Evolutionary conservation across 2,329 filamentous ascomycete genomes (phyloP).

Genomic region (Eutypa lata): DNA sequence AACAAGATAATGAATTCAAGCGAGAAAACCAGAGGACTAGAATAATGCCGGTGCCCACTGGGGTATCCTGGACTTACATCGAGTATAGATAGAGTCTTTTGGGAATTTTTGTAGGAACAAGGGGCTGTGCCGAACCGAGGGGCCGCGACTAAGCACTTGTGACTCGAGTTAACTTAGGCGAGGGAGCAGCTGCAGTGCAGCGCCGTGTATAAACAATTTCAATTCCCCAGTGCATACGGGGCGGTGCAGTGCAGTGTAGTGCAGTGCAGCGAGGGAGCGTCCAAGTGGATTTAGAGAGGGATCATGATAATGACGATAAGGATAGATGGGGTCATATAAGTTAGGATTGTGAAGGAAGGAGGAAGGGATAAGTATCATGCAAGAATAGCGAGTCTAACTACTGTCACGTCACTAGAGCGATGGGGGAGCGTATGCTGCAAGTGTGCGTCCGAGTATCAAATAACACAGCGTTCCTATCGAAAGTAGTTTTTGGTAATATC

Average conservation of each 20-base stretch:
- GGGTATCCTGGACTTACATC: not conserved
- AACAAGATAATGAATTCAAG: not conserved
- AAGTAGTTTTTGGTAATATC: not conserved
- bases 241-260: not conserved
- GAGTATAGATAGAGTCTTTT: too few relatives aligned
- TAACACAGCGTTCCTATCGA: not conserved
- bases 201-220: not conserved
- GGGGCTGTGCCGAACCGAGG: not conserved
- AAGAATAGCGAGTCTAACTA: not conserved
- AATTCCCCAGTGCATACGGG: not conserved
- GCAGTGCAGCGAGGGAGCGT: not conserved
- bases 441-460: not conserved
- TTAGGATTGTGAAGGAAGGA: too few relatives aligned
- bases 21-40: not conserved
- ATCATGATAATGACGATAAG: not conserved
- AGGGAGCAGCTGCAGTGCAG: not conserved
- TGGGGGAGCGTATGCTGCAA: not conserved
- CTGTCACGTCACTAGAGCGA: not conserved
- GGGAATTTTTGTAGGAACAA: not conserved
- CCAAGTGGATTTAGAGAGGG: not conserved
- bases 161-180: not conserved
- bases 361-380: not conserved
- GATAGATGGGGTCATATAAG: not conserved
- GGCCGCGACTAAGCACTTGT: not conserved
- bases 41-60: not conserved